phyloP scores from a whole-genome alignment of 495 filamentous ascomycete genomes.

The Penicillium antarcticum region DNA sequence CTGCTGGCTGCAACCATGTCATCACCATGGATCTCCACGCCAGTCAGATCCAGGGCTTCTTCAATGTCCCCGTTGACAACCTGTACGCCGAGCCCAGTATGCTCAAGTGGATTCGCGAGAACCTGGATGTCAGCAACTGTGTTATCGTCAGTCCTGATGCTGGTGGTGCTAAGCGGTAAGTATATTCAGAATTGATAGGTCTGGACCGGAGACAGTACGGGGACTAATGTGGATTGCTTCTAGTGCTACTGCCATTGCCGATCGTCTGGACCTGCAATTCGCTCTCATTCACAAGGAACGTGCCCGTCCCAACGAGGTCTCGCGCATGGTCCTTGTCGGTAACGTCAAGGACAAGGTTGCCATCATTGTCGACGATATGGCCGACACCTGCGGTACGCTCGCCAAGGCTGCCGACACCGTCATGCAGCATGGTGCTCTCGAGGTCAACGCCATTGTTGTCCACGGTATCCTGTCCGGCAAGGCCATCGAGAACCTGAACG shows the following conservation, averaged over 20 bases:
- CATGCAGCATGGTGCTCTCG: slow-evolving; percentile 80
- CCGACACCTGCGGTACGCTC: slow-evolving; percentile 93
- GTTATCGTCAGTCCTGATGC: slow-evolving; percentile 97
- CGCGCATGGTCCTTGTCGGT: slow-evolving; percentile 83
- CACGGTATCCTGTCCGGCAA: slow-evolving; percentile 92
- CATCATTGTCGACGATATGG: slow-evolving; percentile 81
- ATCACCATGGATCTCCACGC: slow-evolving; percentile 82
- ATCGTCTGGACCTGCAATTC: slow-evolving; percentile 89
- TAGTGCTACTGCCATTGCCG: slow-evolving; percentile 91
- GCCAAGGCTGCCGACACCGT: slow-evolving; percentile 90
- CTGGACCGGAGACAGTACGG: neutral
- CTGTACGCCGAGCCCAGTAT: slow-evolving; percentile 94
- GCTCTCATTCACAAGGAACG: slow-evolving; percentile 99
- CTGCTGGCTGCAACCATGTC: slow-evolving; percentile 82
- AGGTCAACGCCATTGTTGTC: slow-evolving; percentile 92
- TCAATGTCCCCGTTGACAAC: slow-evolving; percentile 97
- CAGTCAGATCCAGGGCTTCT: slow-evolving; percentile 77
- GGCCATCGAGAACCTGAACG: slow-evolving; percentile 86
- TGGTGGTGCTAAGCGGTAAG: slow-evolving; percentile 90
- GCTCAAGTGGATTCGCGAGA: slow-evolving; percentile 84
- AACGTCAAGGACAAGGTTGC: slow-evolving; percentile 59
- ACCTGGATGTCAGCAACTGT: slow-evolving; percentile 76
- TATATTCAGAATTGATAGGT: neutral
- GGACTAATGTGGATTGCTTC: slow-evolving; percentile 1
- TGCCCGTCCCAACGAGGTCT: slow-evolving; percentile 90